Conservation (phyloP, 768 basidiomycete genomes). For the Crassisporium funariophilum region DNA sequence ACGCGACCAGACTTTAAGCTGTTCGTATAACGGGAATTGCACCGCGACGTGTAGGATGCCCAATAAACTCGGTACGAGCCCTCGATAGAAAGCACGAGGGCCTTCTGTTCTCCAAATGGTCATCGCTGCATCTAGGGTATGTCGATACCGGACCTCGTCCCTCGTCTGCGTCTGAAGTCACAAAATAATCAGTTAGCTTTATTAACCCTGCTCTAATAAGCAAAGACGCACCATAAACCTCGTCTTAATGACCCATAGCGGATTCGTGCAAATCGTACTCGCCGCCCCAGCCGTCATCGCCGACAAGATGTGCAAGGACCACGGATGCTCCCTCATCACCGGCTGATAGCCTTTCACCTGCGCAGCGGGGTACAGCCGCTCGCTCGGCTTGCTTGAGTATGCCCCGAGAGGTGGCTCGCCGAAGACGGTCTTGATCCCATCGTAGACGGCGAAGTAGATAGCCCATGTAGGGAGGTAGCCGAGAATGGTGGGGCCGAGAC, state of each 20-base stretch:
- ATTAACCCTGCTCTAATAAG: conserved; percentile 1
- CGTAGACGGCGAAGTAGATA: conserved; percentile 98
- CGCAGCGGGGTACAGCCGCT: conserved; percentile 76
- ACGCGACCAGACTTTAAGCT: conserved; percentile 87
- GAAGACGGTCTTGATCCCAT: conserved; percentile 86
- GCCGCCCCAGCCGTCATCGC: conserved; percentile 95
- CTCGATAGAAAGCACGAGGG: conserved; percentile 87
- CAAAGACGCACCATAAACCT: conserved; percentile 84
- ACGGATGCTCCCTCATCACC: conserved; percentile 76
- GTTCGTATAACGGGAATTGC: conserved; percentile 96
- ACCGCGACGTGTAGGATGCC: conserved; percentile 96
- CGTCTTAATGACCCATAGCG: conserved; percentile 98
- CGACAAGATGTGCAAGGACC: conserved; percentile 88
- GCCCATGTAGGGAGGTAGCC: conserved; percentile 99
- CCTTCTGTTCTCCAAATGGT: conserved; percentile 94
- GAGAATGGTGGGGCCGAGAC: conserved; percentile 94
- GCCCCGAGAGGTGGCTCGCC: conserved; percentile 61
- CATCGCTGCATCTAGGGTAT: conserved; percentile 86
- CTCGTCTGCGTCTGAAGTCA: conserved; percentile 74
- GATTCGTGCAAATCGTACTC: conserved; percentile 93
- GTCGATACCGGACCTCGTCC: conserved; percentile 77
- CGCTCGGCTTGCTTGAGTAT: conserved; percentile 24
- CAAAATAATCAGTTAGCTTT: conserved; percentile 6
- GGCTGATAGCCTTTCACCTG: conserved; percentile 88
- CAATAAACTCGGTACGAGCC: conserved; percentile 87